phyloP scores from a whole-genome alignment of 345 rosid species.

The Aethionema arabicum region DNA sequence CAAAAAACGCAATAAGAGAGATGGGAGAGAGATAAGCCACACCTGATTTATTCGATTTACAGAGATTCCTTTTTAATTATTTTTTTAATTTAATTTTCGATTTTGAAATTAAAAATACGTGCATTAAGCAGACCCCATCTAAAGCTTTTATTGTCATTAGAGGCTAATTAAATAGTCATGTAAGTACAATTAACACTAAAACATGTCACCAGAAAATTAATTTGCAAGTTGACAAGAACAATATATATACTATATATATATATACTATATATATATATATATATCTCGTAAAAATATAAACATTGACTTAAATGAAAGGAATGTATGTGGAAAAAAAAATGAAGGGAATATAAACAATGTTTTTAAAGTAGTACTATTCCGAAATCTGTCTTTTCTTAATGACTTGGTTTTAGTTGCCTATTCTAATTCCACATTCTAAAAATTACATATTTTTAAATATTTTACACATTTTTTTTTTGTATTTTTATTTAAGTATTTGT shows the following conservation, averaged over 20 bases:
- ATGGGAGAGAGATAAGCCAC: too few species aligned
- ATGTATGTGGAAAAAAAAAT: too few species aligned
- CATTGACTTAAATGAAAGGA: conserved; percentile 29
- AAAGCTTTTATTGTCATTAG: too few species aligned
- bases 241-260: too few species aligned
- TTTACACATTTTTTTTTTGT: background rate
- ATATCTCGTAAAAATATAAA: background rate
- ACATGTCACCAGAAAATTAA: background rate
- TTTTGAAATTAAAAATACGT: background rate
- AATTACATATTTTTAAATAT: background rate
- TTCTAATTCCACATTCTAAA: background rate
- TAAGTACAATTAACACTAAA: too few species aligned
- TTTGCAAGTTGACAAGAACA: too few species aligned
- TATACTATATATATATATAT: too few species aligned
- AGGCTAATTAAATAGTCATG: too few species aligned
- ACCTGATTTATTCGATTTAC: conserved; percentile 18
- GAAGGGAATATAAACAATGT: background rate
- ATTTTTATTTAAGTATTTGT: background rate
- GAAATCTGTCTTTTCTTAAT: background rate
- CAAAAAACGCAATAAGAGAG: conserved; percentile 15
- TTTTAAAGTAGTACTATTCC: too few species aligned
- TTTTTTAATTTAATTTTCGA: background rate
- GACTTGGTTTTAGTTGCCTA: conserved; percentile 13
- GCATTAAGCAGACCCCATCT: conserved; percentile 18
- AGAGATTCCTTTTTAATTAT: conserved; percentile 9